A percentile compares a stretch with the other conserved stretches of the same genome.
These are phyloP conservation scores for Monascus ruber DNA, from an alignment of 2,329 filamentous ascomycete genomes.

Conservation along the genomic window DNA sequence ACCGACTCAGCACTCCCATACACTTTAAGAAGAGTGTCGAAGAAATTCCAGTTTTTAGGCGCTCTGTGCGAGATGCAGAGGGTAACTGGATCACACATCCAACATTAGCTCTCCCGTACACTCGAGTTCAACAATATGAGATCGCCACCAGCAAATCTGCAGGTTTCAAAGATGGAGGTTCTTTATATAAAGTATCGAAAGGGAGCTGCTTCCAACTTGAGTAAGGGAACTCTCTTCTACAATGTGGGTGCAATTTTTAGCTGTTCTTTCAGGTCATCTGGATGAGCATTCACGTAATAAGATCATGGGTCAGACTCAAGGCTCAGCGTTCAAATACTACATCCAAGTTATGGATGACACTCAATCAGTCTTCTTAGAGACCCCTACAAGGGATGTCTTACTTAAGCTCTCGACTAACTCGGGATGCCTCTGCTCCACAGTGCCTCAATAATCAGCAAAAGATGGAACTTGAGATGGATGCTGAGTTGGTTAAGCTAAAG, in stretches of 20 bases:
- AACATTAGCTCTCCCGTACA: conserved; percentile 3
- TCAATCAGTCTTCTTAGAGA: conserved; percentile 5
- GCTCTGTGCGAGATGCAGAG: conserved; percentile 2
- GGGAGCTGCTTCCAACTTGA: conserved; percentile 7
- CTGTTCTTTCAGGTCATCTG: conserved; percentile 3
- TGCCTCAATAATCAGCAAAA: conserved; percentile 1
- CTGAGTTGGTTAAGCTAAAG: conserved; percentile 3
- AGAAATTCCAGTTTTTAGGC: conserved; percentile 8
- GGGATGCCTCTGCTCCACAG: conserved; percentile 5
- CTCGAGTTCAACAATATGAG: conserved; percentile 5
- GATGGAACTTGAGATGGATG: conserved; percentile 1
- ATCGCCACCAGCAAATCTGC: conserved; percentile 4
- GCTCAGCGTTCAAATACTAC: conserved; percentile 3
- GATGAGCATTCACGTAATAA: conserved; percentile 6
- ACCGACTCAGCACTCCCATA: conserved; percentile 12
- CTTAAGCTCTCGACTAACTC: conserved; percentile 2
- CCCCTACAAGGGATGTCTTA: conserved; percentile 3
- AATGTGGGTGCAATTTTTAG: neutral
- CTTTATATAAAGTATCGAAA: conserved; percentile 12
- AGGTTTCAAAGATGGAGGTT: conserved; percentile 4
- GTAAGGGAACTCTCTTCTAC: conserved; percentile 2
- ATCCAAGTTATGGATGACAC: conserved; percentile 4
- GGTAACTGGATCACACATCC: conserved; percentile 5
- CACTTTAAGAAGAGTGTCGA: conserved; percentile 10
- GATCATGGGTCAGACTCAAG: conserved; percentile 6